These are phyloP conservation scores for Phialocephala sp. DNA, from an alignment of 2,329 filamentous ascomycete species.

Conservation along the genomic window DNA sequence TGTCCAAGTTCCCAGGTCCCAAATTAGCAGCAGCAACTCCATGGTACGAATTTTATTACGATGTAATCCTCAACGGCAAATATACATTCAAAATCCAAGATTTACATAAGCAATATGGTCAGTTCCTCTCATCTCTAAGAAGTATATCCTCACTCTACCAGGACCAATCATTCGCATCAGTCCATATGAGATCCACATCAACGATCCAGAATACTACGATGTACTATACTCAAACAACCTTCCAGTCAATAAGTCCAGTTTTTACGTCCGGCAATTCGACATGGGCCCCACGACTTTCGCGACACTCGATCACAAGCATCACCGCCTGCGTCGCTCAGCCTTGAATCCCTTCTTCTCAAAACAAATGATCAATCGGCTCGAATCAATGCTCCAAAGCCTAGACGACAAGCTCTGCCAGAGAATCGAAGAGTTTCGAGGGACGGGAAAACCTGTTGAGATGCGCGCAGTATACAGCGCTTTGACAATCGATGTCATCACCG, in stretches of 20 bases:
- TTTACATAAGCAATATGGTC: constrained; percentile 32
- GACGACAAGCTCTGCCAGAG: constrained; percentile 27
- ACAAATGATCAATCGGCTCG: constrained; percentile 21
- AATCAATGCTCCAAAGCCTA: constrained; percentile 26
- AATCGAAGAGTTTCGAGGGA: not conserved
- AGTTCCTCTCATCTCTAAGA: not conserved
- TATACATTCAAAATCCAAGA: constrained; percentile 25
- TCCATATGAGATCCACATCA: constrained; percentile 40
- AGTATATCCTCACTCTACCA: not conserved
- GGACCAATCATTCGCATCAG: constrained; percentile 40
- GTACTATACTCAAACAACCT: constrained; percentile 31
- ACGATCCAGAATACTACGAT: constrained; percentile 38
- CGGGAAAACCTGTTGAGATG: not conserved
- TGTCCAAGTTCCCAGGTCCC: constrained; percentile 42
- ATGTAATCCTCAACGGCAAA: constrained; percentile 32
- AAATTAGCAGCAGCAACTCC: constrained; percentile 35
- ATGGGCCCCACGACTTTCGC: constrained; percentile 24
- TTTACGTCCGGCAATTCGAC: constrained; percentile 24
- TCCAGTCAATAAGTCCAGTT: constrained; percentile 28
- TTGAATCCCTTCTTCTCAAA: constrained; percentile 32
- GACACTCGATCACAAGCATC: constrained; percentile 28
- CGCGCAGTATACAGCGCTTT: constrained; percentile 16
- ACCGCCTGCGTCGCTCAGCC: constrained; percentile 30
- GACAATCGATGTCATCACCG: constrained; percentile 39
- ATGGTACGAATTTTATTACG: constrained; percentile 40